These are phyloP conservation scores for Peronospora farinosa DNA, from an alignment of 352 stramenopile genomes.

Conservation along the genomic window DNA sequence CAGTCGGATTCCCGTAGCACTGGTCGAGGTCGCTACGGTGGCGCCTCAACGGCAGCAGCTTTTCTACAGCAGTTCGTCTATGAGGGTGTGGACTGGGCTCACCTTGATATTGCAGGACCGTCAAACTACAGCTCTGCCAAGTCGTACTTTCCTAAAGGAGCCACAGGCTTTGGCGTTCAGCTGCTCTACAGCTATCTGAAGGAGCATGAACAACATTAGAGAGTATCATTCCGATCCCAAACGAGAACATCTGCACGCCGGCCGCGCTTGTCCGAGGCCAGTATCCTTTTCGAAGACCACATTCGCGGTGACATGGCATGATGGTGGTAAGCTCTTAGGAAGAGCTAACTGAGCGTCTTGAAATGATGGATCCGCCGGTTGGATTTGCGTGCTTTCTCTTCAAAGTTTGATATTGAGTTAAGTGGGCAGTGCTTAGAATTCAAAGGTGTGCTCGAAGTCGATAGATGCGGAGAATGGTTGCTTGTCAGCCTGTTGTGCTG, in stretches of 20 bases:
- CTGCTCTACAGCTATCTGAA: conserved; percentile 83
- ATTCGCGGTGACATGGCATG: too few species aligned
- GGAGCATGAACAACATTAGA: conserved; percentile 50
- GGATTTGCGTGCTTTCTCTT: too few species aligned
- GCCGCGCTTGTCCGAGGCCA: too few species aligned
- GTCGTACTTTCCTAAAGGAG: conserved; percentile 82
- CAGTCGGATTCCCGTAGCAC: conserved; percentile 81
- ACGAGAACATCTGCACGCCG: conserved; percentile 18
- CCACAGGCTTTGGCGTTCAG: conserved; percentile 85
- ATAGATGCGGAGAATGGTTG: conserved; percentile 30
- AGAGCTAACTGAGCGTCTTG: too few species aligned
- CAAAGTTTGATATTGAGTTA: too few species aligned
- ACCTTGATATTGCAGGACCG: conserved; percentile 86
- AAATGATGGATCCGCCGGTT: too few species aligned
- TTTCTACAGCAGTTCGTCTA: conserved; percentile 88
- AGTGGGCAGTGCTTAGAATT: conserved; percentile 30
- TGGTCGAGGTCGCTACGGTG: conserved; percentile 68
- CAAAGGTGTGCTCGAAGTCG: conserved; percentile 89
- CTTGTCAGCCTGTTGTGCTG: conserved; percentile 5
- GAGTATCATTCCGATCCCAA: background rate
- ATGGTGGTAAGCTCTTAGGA: too few species aligned
- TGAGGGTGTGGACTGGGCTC: conserved; percentile 81
- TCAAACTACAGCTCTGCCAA: conserved; percentile 76
- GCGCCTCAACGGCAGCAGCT: conserved; percentile 76
- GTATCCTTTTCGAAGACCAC: too few species aligned